Evolutionary conservation across 2,329 filamentous ascomycete species (phyloP), one percentile per base, ranked within the genome.

Genomic region (Cladorrhinum sp.): DNA sequence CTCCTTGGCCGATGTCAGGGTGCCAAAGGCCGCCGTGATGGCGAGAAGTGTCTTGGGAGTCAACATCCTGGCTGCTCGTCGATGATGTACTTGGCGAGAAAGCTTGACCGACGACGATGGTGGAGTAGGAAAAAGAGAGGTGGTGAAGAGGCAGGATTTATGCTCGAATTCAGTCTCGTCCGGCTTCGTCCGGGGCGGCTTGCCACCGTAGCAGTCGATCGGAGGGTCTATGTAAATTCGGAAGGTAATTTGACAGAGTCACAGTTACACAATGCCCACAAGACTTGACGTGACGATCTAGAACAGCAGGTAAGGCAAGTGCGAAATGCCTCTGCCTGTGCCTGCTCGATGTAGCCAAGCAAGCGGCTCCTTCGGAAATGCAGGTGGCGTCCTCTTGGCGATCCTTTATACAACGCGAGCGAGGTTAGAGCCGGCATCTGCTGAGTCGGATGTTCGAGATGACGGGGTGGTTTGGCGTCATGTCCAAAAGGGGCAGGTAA

Each of bases 1-100:
- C 48, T 66, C 64, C 23, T 60, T 64, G 9, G 60, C 64, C 20
- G 48, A 27, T 12, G 62, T 54, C 16, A 61, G 16, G 23, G 58
- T n/a, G 22, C 32, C 25, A 38, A 65, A 52, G 20, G 54, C 36
- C 25, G 60, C 60, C 62, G 54, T 55, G 5, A 58, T 10, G 52
- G 60, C 64, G 50, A 64, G 16, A 7, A 58, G 7, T 8, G 20
- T 48, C 54, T 45, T 38, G 10, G 49, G 24, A 18, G 54, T 48
- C 36, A 57, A 48, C 59, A 61, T 61, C 16, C 50, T 48, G n/a
- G 23, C 18, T 20, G 38, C 38, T 45, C 16, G 25, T 29, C 25
- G 25, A 29, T 10, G 25, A 10, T 29, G 25, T 29, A 10, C 25
- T 29, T 29, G 25, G 25, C 25, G 12, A n/a, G 4, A 36, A 36